These are phyloP conservation scores for Salix viminalis DNA, from an alignment of 345 rosid genomes.

Conservation along the genomic window DNA sequence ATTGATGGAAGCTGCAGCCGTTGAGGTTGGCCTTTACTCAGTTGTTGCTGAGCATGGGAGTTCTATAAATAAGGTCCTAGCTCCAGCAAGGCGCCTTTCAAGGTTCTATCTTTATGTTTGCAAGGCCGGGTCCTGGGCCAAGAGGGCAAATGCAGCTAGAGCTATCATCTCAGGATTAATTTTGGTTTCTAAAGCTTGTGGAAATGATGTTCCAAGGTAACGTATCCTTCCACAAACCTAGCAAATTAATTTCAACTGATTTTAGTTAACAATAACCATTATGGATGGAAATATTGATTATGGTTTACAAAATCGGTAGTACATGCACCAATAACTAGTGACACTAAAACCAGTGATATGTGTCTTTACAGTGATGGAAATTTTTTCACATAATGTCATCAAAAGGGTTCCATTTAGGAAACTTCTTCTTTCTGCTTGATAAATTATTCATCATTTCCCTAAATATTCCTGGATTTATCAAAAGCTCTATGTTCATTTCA, in stretches of 20 bases:
- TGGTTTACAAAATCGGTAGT: neutral
- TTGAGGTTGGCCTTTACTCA: conserved; percentile 83
- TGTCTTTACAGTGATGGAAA: neutral
- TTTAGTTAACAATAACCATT: neutral
- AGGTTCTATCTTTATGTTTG: conserved; percentile 82
- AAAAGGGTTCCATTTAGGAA: neutral
- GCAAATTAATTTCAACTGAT: neutral
- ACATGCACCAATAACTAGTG: neutral
- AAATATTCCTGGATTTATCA: conserved; percentile 5
- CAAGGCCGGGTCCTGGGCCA: conserved; percentile 42
- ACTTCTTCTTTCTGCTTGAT: neutral
- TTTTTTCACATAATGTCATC: neutral
- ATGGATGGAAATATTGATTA: neutral
- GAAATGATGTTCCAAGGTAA: conserved; percentile 90
- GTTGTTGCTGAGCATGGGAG: conserved; percentile 89
- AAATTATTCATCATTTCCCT: neutral
- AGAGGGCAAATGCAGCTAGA: conserved; percentile 66
- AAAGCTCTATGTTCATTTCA: neutral
- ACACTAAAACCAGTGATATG: neutral
- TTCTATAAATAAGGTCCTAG: conserved; percentile 73
- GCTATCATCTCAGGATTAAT: conserved; percentile 76
- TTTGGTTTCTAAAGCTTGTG: conserved; percentile 89
- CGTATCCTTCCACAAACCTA: neutral
- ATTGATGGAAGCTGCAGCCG: conserved; percentile 79
- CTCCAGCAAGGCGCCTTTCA: conserved; percentile 86